These are phyloP conservation scores for Cutaneotrichosporon cavernicola DNA, from an alignment of 1,284 basidiomycete species.

Conservation along the genomic window DNA sequence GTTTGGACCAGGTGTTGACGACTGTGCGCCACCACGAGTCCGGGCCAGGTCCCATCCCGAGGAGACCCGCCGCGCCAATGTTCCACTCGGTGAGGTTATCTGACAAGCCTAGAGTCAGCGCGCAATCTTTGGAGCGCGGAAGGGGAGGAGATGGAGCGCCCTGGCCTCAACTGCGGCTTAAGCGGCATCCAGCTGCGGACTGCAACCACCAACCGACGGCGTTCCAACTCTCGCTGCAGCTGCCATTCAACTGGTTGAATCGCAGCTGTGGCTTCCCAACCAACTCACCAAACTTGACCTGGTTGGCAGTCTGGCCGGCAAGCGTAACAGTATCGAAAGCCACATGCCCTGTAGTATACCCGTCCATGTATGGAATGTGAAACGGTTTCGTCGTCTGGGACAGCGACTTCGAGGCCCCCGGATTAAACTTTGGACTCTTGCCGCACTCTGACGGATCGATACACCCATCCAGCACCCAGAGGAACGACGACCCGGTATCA, in stretches of 20 bases:
- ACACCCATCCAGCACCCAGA: slow-evolving; percentile 51
- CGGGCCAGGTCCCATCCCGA: neutral
- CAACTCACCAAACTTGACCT: slow-evolving; percentile 3
- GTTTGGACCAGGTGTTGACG: neutral
- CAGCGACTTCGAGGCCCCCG: slow-evolving; percentile 29
- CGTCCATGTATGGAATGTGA: slow-evolving; percentile 2
- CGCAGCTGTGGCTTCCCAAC: neutral
- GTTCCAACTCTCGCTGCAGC: neutral
- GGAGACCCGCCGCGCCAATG: slow-evolving; percentile 55
- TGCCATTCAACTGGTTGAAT: no score
- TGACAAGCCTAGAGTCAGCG: slow-evolving; percentile 4
- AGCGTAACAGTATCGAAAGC: slow-evolving; percentile 5
- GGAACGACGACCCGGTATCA: slow-evolving; percentile 62
- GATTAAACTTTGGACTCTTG: slow-evolving; percentile 24
- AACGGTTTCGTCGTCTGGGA: slow-evolving; percentile 36
- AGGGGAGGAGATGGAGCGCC: neutral
- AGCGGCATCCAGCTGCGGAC: neutral
- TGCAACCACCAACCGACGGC: neutral
- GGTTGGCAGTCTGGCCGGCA: neutral
- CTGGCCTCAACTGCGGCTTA: no score
- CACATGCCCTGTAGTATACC: slow-evolving; percentile 1
- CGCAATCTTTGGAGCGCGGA: neutral
- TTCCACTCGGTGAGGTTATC: slow-evolving; percentile 6
- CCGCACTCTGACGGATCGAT: slow-evolving; percentile 24
- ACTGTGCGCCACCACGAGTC: slow-evolving; percentile 2